A percentile compares a stretch with the other conserved stretches of the same genome.
These are phyloP conservation scores for Raphanus hybrid DNA, from an alignment of 441 rosid species.

Conservation along the genomic window DNA sequence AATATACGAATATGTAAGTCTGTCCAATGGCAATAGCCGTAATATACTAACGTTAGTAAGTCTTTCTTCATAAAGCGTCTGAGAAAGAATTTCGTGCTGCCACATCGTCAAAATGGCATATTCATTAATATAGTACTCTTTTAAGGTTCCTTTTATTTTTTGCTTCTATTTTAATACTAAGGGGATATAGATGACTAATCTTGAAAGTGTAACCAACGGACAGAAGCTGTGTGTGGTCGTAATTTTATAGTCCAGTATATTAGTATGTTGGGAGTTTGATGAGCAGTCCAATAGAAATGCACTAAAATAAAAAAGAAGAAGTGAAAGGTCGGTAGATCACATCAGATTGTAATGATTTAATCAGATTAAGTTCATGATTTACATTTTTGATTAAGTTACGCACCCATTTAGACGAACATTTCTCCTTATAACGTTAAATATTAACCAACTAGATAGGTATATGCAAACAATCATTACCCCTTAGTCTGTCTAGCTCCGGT, in stretches of 20 bases:
- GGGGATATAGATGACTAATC: slow-evolving; percentile 2
- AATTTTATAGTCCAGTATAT: slow-evolving; percentile 35
- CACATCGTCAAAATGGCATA: too few relatives aligned
- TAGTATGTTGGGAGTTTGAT: slow-evolving; percentile 34
- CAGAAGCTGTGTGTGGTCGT: slow-evolving; percentile 22
- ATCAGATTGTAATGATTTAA: slow-evolving; percentile 57
- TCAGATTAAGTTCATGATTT: slow-evolving; percentile 50
- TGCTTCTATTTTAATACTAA: too few relatives aligned
- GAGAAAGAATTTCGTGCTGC: too few relatives aligned
- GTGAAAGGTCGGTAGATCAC: slow-evolving; percentile 65
- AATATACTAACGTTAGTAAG: too few relatives aligned
- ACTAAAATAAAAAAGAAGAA: slow-evolving; percentile 19
- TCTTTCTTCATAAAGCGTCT: too few relatives aligned
- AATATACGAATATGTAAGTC: too few relatives aligned
- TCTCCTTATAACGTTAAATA: neutral
- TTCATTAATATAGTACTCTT: too few relatives aligned
- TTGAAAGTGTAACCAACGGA: slow-evolving; percentile 37
- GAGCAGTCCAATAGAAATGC: slow-evolving; percentile 35
- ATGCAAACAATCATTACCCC: neutral
- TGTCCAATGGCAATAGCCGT: too few relatives aligned
- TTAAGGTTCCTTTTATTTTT: too few relatives aligned
- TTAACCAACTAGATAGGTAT: slow-evolving; percentile 4
- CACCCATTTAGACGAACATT: slow-evolving; percentile 38
- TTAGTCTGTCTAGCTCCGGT: neutral
- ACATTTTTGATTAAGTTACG: slow-evolving; percentile 36